Percentiles rank a stretch among this genome's conserved stretches.
Evolutionary conservation across 257 asterid species (phyloP).

Genomic region (Solanum virginianum): DNA sequence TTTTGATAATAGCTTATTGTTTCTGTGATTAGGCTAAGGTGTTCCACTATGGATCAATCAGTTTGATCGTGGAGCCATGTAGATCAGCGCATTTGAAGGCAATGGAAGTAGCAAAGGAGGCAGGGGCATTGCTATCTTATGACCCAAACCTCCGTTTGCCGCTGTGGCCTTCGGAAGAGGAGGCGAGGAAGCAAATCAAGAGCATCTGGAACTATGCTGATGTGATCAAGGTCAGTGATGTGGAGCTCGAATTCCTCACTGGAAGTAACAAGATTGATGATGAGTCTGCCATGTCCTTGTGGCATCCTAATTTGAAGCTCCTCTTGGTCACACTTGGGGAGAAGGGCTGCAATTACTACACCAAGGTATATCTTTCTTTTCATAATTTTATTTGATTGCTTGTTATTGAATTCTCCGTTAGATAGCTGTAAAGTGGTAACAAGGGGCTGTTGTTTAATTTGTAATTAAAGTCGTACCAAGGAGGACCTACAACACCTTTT

Average conservation of each 20-base stretch:
- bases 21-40: conserved; percentile 46
- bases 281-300: conserved; percentile 66
- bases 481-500: not conserved
- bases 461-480: not conserved
- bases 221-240: conserved; percentile 86
- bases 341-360: conserved; percentile 72
- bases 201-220: conserved; percentile 91
- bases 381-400: not conserved
- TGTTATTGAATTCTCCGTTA: not conserved
- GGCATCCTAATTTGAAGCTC: conserved; percentile 82
- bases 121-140: conserved; percentile 84
- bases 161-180: conserved; percentile 69
- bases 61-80: conserved; percentile 96
- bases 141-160: conserved; percentile 90
- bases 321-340: conserved; percentile 90
- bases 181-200: conserved; percentile 72
- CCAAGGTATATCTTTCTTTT: conserved; percentile 40
- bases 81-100: conserved; percentile 93
- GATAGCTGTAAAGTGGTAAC: not conserved
- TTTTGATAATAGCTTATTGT: not conserved
- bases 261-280: conserved; percentile 74
- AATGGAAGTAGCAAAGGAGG: conserved; percentile 81
- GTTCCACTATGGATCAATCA: conserved; percentile 91
- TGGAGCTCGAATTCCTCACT: conserved; percentile 78
- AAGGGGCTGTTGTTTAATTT: not conserved